phyloP scores from a whole-genome alignment of 176 grass and related monocot genomes.

The Juncus effusus region DNA sequence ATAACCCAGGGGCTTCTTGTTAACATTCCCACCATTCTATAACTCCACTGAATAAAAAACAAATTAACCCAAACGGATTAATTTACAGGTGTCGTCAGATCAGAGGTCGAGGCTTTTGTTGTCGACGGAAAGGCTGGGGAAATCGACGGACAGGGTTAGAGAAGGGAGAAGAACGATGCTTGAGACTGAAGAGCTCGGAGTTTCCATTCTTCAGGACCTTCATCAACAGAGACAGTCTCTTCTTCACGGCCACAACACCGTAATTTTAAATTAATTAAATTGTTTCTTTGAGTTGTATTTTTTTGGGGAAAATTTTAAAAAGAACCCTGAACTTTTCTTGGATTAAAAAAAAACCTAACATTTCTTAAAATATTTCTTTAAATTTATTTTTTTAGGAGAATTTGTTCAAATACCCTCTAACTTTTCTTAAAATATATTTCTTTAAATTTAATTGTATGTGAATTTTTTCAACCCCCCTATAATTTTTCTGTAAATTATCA shows the following conservation, averaged over 20 bases:
- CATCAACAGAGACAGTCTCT: constrained; percentile 80
- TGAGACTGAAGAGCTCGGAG: constrained; percentile 93
- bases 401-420: no score
- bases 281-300: no score
- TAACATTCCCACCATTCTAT: constrained; percentile 1
- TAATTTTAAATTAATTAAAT: constrained; percentile 24
- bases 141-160: constrained; percentile 65
- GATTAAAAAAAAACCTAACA: no score
- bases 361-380: no score
- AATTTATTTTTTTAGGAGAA: no score
- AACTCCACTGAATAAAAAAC: no score
- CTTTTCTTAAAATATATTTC: background rate
- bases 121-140: constrained; percentile 56
- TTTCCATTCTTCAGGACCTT: constrained; percentile 84
- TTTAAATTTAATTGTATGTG: background rate
- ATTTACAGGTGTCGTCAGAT: background rate
- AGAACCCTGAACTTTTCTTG: no score
- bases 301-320: no score
- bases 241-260: constrained; percentile 66
- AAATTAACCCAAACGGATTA: background rate
- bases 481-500: background rate
- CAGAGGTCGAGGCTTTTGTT: constrained; percentile 70
- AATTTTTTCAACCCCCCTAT: no score
- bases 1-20: background rate
- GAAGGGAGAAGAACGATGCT: constrained; percentile 74